Percentiles rank a stretch among this genome's conserved stretches.
Conservation (phyloP, 2,329 filamentous ascomycete species). For the Epichloe uncinata region DNA sequence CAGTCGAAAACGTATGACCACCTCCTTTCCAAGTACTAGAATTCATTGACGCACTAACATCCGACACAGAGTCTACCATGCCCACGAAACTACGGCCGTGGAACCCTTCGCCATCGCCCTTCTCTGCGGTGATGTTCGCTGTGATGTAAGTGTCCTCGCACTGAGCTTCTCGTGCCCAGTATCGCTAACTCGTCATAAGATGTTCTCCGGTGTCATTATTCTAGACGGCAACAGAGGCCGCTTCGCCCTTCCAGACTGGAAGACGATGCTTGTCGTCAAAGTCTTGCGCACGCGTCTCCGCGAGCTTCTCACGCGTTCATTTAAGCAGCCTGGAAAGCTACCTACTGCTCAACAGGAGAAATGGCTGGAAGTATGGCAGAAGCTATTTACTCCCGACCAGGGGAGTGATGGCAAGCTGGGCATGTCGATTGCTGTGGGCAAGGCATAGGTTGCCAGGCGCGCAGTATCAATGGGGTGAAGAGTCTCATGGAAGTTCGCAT, state of each 20-base stretch:
- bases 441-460: constrained; percentile 13
- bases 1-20: constrained; percentile 60
- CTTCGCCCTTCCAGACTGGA: constrained; percentile 80
- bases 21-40: neutral
- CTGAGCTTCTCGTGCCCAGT: neutral
- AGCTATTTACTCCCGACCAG: constrained; percentile 46
- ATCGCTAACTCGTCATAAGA: constrained; percentile 26
- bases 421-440: constrained; percentile 13
- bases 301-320: constrained; percentile 59
- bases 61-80: constrained; percentile 59
- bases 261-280: constrained; percentile 80
- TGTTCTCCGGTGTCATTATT: constrained; percentile 76
- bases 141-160: constrained; percentile 43
- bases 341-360: constrained; percentile 54
- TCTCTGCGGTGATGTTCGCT: constrained; percentile 78
- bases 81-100: constrained; percentile 72
- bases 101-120: constrained; percentile 74
- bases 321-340: constrained; percentile 52
- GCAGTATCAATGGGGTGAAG: neutral
- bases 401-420: constrained; percentile 21
- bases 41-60: constrained; percentile 5
- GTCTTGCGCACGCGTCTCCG: constrained; percentile 58
- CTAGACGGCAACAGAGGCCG: constrained; percentile 79
- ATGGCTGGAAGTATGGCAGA: constrained; percentile 65
- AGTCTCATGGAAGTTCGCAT: too few relatives aligned